A percentile compares a stretch with the other conserved stretches of the same genome.
phyloP scores from a whole-genome alignment of 129 eudicot genomes.

The Glebionis coronaria region DNA sequence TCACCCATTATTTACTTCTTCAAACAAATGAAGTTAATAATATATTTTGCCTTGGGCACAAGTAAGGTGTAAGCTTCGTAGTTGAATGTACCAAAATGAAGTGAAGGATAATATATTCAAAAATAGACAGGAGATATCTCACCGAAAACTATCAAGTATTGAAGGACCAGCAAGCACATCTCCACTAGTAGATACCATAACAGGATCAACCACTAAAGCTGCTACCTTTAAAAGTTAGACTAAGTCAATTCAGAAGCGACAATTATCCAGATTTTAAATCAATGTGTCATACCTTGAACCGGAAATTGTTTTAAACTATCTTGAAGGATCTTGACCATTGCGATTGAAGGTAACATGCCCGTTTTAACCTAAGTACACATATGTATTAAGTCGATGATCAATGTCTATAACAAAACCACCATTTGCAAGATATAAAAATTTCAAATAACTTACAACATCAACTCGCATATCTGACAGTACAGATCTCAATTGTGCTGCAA shows the following conservation, averaged over 20 bases:
- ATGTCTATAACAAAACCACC: constrained; percentile 8
- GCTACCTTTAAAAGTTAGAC: constrained; percentile 62
- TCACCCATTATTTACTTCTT: too few species aligned
- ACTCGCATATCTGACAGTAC: constrained; percentile 93
- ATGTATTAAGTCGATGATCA: constrained; percentile 17
- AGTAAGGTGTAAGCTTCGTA: too few species aligned
- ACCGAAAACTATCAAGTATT: constrained; percentile 59
- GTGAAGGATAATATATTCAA: neutral
- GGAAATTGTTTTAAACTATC: constrained; percentile 65
- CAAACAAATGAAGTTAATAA: neutral
- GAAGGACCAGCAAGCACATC: constrained; percentile 82
- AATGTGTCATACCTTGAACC: constrained; percentile 58
- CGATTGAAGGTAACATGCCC: constrained; percentile 94
- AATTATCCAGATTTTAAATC: constrained; percentile 1
- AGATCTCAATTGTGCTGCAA: constrained; percentile 74
- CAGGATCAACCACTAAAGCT: constrained; percentile 98
- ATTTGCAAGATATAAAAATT: neutral
- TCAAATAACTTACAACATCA: constrained; percentile 55
- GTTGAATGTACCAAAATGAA: too few species aligned
- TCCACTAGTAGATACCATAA: constrained; percentile 96
- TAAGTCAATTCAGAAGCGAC: constrained; percentile 32
- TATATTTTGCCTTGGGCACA: too few species aligned
- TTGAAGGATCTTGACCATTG: constrained; percentile 68
- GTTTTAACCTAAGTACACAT: constrained; percentile 78
- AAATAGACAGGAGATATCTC: constrained; percentile 12